These are phyloP conservation scores for Macrophomina pseudophaseolina DNA, from an alignment of 2,329 filamentous ascomycete genomes.

Conservation along the genomic window DNA sequence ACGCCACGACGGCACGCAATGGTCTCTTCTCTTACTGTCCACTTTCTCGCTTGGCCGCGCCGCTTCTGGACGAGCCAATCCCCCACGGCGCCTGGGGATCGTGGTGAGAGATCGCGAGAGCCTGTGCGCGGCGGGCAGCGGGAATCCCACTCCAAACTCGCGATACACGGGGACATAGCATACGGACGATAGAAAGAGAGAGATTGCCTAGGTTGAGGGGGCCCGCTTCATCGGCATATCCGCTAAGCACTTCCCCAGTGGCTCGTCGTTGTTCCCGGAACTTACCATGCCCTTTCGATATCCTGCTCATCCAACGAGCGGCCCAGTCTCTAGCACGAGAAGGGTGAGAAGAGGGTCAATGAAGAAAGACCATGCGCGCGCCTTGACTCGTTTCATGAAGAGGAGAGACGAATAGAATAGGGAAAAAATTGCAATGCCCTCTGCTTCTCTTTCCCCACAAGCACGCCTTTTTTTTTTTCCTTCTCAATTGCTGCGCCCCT, in stretches of 20 bases:
- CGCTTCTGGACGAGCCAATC: background rate
- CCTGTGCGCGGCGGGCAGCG: background rate
- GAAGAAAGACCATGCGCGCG: background rate
- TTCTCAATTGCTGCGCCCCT: background rate
- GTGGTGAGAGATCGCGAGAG: background rate
- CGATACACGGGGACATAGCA: background rate
- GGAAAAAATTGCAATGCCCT: background rate
- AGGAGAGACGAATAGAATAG: too few species aligned
- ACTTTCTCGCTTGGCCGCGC: background rate
- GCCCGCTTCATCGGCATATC: background rate
- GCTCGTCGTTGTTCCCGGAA: background rate
- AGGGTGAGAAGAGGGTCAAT: background rate
- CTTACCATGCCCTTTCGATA: background rate
- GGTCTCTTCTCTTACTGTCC: background rate
- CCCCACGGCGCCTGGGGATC: background rate
- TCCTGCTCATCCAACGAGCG: background rate
- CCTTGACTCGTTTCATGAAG: background rate
- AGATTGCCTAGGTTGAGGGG: background rate
- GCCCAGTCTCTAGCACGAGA: background rate
- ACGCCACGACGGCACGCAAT: background rate
- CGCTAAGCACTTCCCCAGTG: background rate
- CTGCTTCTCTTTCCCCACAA: background rate
- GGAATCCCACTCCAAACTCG: background rate
- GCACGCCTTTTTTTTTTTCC: background rate
- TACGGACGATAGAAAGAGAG: background rate